Evolutionary conservation across 495 filamentous ascomycete species (phyloP), one percentile per base, ranked within the genome.

Genomic region (Aspergillus hancockii): DNA sequence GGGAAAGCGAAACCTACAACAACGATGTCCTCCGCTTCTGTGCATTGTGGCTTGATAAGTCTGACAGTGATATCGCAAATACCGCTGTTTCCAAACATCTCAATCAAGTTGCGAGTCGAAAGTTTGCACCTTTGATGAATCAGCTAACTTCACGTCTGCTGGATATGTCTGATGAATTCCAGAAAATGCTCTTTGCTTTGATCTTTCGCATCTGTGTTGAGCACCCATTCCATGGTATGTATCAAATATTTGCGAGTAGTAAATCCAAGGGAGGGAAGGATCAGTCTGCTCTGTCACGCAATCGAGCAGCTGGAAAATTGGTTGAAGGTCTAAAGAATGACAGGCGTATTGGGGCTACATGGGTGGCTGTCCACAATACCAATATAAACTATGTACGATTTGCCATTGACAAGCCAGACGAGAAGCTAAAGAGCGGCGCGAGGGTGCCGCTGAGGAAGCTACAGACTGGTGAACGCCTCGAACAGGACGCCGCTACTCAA

Each of bases 201-300:
- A 85, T 97, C 14, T 81, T 86, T 59, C 81, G 87, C 12, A 94
- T 98, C 55, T 97, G 92, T 67, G 77, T 79, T 10, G 92, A 99
- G 25, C 94, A 99, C 71, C 94, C 94, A 1, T 95, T 92, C 71
- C 94, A 99, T 65, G 90, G 90, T 41, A 93, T 97, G 86, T 93
- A 97, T 67, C 92, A 97, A 54, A 91, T 99, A 21, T 95, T 91
- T 75, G 87, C 92, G 8, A 86, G 88, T 34, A 86, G 81, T 55
- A 91, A 83, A 64, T 85, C 83, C 18, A 84, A 81, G 63, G 76
- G 79, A 36, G 76, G 83, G 32, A 85, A 89, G 63, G 93, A 97
- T 57, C 83, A 88, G 30, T 78, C 85, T 7, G 88, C 90, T 21
- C 68, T 86, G 40, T 89, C 88, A 22, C 85, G 95, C 51, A 83